Conservation (phyloP, 2,329 filamentous ascomycete genomes). For the Lasiodiplodia hormozganensis region DNA sequence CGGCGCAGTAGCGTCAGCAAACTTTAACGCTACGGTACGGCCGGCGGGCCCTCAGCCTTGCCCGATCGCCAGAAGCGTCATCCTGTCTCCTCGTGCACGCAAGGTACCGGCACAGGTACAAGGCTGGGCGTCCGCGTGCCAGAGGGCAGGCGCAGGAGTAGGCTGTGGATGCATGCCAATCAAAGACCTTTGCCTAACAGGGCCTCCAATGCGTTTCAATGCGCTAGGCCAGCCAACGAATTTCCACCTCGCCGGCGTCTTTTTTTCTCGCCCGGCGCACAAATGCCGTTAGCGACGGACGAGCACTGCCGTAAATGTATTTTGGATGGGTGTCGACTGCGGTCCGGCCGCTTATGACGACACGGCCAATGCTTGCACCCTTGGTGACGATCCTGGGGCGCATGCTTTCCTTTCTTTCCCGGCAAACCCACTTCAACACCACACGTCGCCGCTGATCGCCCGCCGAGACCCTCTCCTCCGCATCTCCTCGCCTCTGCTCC, state of each 20-base stretch:
- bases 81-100: not conserved
- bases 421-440: slow-evolving; percentile 26
- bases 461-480: slow-evolving; percentile 24
- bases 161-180: slow-evolving; percentile 11
- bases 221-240: slow-evolving; percentile 3
- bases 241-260: slow-evolving; percentile 6
- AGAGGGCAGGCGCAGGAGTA: not conserved
- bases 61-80: slow-evolving; percentile 3
- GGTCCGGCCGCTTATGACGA: slow-evolving; percentile 23
- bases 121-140: not conserved
- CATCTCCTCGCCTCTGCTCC: slow-evolving; percentile 15
- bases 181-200: not conserved
- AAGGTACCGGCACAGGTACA: slow-evolving; percentile 14
- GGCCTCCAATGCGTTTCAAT: slow-evolving; percentile 17
- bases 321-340: slow-evolving; percentile 15
- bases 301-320: slow-evolving; percentile 14
- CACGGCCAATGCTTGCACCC: slow-evolving; percentile 21
- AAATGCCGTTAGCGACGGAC: slow-evolving; percentile 15
- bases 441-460: slow-evolving; percentile 27
- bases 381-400: slow-evolving; percentile 24
- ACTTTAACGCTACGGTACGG: slow-evolving; percentile 6
- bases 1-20: not conserved
- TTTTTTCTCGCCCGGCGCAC: slow-evolving; percentile 15
- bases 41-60: slow-evolving; percentile 5
- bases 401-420: slow-evolving; percentile 13